These are phyloP conservation scores for Tulasnella calospora DNA, from an alignment of 768 basidiomycete genomes.

Conservation along the genomic window DNA sequence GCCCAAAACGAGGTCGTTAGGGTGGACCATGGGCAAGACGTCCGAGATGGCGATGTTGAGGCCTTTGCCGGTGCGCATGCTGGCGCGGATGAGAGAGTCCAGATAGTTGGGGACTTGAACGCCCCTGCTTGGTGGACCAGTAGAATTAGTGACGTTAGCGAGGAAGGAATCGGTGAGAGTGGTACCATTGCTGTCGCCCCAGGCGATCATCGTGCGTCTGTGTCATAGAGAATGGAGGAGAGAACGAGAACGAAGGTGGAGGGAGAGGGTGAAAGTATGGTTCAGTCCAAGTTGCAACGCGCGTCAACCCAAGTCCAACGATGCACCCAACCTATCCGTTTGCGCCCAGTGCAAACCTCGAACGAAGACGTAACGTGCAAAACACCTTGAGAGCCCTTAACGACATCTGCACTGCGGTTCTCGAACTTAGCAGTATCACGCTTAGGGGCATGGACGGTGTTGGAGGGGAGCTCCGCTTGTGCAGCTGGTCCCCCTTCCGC, in stretches of 20 bases:
- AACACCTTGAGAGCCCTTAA: conserved; percentile 56
- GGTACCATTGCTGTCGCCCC: conserved; percentile 95
- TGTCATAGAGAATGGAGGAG: neutral
- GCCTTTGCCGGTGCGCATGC: conserved; percentile 88
- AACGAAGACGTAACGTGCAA: conserved; percentile 74
- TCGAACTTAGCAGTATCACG: conserved; percentile 76
- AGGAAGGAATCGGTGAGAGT: conserved; percentile 86
- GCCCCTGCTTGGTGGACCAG: conserved; percentile 89
- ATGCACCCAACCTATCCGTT: conserved; percentile 90
- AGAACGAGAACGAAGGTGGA: neutral
- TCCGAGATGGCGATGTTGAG: conserved; percentile 88
- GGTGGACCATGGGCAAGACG: conserved; percentile 95
- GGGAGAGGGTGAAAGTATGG: conserved; percentile 18
- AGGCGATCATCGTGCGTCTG: conserved; percentile 93
- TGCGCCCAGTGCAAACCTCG: conserved; percentile 86
- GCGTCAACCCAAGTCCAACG: neutral
- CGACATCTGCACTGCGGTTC: conserved; percentile 71
- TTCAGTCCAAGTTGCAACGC: neutral
- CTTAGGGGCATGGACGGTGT: conserved; percentile 74
- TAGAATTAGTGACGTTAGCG: conserved; percentile 91
- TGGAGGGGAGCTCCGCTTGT: conserved; percentile 63
- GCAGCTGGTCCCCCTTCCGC: too few species aligned
- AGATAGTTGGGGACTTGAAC: conserved; percentile 95
- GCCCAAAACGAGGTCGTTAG: conserved; percentile 93
- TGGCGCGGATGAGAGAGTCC: conserved; percentile 91